Conservation (phyloP, 2,329 filamentous ascomycete genomes). For the Cladosporium colombiae region DNA sequence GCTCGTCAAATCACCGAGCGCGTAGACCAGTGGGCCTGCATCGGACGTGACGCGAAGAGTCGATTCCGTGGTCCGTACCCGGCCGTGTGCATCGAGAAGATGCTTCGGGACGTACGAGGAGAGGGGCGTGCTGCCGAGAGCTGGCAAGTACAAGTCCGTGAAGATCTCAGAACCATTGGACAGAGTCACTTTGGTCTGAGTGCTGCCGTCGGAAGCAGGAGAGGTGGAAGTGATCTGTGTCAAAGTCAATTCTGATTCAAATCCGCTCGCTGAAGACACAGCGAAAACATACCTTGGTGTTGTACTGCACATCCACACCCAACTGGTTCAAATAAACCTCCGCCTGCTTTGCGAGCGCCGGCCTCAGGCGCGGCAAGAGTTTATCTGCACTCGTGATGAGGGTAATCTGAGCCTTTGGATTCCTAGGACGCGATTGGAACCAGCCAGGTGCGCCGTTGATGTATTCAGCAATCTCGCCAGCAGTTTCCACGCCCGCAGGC, state of each 20-base stretch:
- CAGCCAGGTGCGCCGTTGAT: slow-evolving; percentile 46
- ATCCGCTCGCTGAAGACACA: not conserved
- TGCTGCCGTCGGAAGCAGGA: slow-evolving; percentile 27
- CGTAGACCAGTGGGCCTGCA: slow-evolving; percentile 46
- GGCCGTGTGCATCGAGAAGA: slow-evolving; percentile 48
- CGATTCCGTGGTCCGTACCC: slow-evolving; percentile 47
- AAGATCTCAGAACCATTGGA: slow-evolving; percentile 46
- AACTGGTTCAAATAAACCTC: slow-evolving; percentile 45
- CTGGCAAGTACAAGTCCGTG: slow-evolving; percentile 54
- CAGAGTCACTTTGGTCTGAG: slow-evolving; percentile 7
- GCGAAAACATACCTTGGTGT: slow-evolving; percentile 38
- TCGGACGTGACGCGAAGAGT: slow-evolving; percentile 44
- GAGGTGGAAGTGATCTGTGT: slow-evolving; percentile 19
- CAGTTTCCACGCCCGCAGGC: slow-evolving; percentile 41
- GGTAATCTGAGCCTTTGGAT: slow-evolving; percentile 43
- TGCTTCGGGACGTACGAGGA: slow-evolving; percentile 49
- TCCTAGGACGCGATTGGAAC: slow-evolving; percentile 38
- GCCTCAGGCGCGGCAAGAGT: slow-evolving; percentile 44
- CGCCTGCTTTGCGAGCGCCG: slow-evolving; percentile 42
- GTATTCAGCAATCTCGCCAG: slow-evolving; percentile 38
- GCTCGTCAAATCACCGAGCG: slow-evolving; percentile 45
- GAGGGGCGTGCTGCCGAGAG: slow-evolving; percentile 52
- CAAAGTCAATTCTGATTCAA: not conserved
- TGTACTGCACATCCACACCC: slow-evolving; percentile 43
- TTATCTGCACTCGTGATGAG: slow-evolving; percentile 43